Conservation (phyloP, 805 yeast genomes). For the Wickerhamiella sorbophila region DNA sequence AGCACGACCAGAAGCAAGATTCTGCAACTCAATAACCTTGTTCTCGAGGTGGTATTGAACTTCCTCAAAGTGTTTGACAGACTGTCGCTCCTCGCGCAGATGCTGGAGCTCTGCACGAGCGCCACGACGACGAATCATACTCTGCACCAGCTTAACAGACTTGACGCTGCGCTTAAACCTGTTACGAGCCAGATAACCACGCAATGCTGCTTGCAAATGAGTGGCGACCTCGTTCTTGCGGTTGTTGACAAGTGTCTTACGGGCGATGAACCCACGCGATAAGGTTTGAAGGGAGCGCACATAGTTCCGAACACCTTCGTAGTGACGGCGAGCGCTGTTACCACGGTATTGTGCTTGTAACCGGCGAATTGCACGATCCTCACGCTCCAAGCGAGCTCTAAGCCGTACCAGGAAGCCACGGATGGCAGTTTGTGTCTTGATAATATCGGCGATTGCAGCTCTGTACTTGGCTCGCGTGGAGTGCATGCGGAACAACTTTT, state of each 20-base stretch:
- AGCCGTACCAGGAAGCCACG: constrained; percentile 50
- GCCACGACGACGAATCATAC: constrained; percentile 56
- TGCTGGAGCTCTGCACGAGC: constrained; percentile 53
- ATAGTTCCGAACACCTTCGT: constrained; percentile 36
- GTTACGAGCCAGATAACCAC: constrained; percentile 52
- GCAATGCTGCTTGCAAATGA: constrained; percentile 55
- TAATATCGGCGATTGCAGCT: constrained; percentile 40
- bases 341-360: constrained; percentile 52
- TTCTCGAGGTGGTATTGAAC: constrained; percentile 89
- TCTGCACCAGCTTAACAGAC: constrained; percentile 60
- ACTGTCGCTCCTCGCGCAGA: constrained; percentile 77
- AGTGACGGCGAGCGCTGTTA: constrained; percentile 35
- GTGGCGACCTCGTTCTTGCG: constrained; percentile 52
- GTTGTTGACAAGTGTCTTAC: constrained; percentile 36
- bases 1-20: constrained; percentile 60
- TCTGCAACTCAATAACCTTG: constrained; percentile 93
- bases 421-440: constrained; percentile 42
- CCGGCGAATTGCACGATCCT: constrained; percentile 45
- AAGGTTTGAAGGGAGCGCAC: constrained; percentile 45
- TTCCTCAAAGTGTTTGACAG: constrained; percentile 78
- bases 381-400: constrained; percentile 35
- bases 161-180: constrained; percentile 33
- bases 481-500: constrained; percentile 60
- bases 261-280: constrained; percentile 35
- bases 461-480: constrained; percentile 48